Percentiles rank a stretch among this genome's conserved stretches.
These are phyloP conservation scores for Metschnikowia similis DNA, from an alignment of 805 yeast species.

Conservation along the genomic window DNA sequence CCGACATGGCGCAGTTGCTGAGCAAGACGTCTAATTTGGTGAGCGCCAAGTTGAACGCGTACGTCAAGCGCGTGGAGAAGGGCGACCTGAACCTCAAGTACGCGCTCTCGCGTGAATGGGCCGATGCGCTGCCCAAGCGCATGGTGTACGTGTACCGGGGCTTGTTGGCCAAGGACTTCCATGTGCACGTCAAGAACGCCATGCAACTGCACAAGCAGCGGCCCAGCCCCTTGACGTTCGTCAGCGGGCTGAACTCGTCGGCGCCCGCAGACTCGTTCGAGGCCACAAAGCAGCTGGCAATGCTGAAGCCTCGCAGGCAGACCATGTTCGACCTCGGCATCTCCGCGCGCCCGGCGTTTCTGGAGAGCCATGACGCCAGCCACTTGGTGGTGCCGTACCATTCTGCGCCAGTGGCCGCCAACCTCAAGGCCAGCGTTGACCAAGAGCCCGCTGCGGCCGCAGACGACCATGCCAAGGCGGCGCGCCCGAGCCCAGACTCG, in stretches of 20 bases:
- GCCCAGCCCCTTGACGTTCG: constrained; percentile 7
- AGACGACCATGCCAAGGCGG: neutral
- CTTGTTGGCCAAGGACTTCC: constrained; percentile 68
- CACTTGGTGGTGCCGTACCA: constrained; percentile 62
- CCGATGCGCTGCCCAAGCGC: constrained; percentile 82
- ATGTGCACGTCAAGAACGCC: constrained; percentile 62
- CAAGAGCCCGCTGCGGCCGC: constrained; percentile 1
- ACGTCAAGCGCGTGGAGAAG: constrained; percentile 79
- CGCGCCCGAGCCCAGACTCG: constrained; percentile 22
- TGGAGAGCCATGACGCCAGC: constrained; percentile 39
- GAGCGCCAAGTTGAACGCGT: constrained; percentile 78
- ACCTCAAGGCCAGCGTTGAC: constrained; percentile 32
- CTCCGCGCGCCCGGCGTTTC: constrained; percentile 36
- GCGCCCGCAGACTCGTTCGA: constrained; percentile 27
- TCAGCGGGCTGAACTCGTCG: constrained; percentile 7
- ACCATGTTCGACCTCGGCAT: constrained; percentile 52
- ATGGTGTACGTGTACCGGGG: constrained; percentile 88
- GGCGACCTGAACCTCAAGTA: constrained; percentile 71
- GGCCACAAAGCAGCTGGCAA: constrained; percentile 31
- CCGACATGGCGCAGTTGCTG: constrained; percentile 77
- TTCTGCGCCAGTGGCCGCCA: constrained; percentile 76
- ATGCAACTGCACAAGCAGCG: constrained; percentile 48
- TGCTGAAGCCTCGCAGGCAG: constrained; percentile 44
- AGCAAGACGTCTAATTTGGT: constrained; percentile 79
- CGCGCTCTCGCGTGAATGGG: constrained; percentile 84